Conservation (phyloP, 345 rosid species). For the Acer saccharum region DNA sequence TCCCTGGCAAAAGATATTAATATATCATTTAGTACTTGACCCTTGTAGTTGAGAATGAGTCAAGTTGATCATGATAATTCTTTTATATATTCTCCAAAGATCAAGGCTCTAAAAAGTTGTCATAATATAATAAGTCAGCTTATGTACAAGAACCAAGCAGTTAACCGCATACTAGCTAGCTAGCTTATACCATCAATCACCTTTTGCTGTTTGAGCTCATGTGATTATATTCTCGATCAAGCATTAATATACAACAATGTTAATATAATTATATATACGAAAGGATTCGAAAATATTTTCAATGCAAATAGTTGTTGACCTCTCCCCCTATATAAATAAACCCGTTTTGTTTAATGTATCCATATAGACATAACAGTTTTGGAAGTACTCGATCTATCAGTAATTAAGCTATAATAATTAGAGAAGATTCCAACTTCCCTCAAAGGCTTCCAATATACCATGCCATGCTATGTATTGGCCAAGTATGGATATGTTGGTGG, state of each 20-base stretch:
- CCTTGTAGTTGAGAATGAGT: conserved; percentile 9
- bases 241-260: too few relatives aligned
- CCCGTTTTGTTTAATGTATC: not conserved
- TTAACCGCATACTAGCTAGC: not conserved
- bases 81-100: conserved; percentile 9
- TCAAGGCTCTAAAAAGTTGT: not conserved
- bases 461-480: not conserved
- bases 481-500: not conserved
- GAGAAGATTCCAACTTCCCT: conserved; percentile 30
- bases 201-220: not conserved
- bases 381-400: not conserved
- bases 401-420: not conserved
- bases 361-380: not conserved
- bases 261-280: too few relatives aligned
- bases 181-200: not conserved
- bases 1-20: not conserved
- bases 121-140: not conserved
- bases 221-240: not conserved
- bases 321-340: conserved; percentile 14
- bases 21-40: conserved; percentile 12
- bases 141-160: not conserved
- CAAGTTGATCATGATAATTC: not conserved
- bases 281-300: not conserved
- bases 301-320: not conserved
- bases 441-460: conserved; percentile 35